Base-by-base conservation (phyloP, 23 red algal species). In the Gracilaria gracilis region DNA sequence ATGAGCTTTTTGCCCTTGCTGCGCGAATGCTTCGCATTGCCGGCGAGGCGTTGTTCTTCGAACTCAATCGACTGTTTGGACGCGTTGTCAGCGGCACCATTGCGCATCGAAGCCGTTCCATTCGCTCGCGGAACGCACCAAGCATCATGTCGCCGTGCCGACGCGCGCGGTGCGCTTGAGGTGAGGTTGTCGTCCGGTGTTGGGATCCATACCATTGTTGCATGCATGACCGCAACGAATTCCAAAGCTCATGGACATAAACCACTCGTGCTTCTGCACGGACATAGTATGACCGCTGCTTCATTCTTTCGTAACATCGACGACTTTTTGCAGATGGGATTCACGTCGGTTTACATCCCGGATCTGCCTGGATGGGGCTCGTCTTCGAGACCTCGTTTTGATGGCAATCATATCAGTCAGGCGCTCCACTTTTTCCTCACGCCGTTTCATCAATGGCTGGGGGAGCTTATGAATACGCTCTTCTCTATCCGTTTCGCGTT, bases 301-400 rank as follows among this genome's bases (percentile, higher is more conserved):
- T 50, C 69, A 1, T 90, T 80, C 39, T 61, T 47, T 49, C 27
- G 49, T 23, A 90, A 80, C 58, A 37, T 90, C 40, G 87, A 90
- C 54, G 21, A 37, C 34, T 70, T 90, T 35, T 19, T 90, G 4
- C 9, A 61, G 4, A 67, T 67, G 33, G 87, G 87, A 11, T 90
- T 74, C 39, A 53, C 49, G 11, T 48, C 28, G 23, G 48, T 90
- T 11, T 90, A 29, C 44, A 61, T 50, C 55, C 87, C 87, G 35
- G 87, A 90, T 53, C 40, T 90, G 29, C 74, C 75, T 20, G 87
- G 87, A 12, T 90, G 87, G 87, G 87, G 50, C 51, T 28, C 72
- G 12, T 90, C 87, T 38, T 65, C 72, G 24, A 74, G 87, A 12
- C 87, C 87, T 24, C 13, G 16, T n/a, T 90, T 90, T 50, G 6